Evolutionary conservation across 257 asterid species (phyloP).

Genomic region (Forsythia viridissima): DNA sequence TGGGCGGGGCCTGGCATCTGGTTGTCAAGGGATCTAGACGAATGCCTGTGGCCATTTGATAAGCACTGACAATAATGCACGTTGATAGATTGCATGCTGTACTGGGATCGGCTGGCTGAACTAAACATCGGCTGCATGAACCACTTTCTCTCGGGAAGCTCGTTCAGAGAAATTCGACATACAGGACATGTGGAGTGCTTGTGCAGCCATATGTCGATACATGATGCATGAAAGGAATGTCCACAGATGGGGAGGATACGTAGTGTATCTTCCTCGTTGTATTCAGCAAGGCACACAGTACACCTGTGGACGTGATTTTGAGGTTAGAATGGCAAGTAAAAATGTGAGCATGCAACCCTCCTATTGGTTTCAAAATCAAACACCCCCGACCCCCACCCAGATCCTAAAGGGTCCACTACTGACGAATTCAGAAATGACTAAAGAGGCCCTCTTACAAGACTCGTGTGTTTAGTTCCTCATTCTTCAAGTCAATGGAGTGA

Average conservation of each 20-base stretch:
- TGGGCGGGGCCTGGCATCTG: constrained; percentile 28
- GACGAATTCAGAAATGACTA: neutral
- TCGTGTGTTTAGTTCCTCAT: neutral
- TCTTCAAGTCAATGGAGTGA: neutral
- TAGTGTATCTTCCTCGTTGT: constrained; percentile 62
- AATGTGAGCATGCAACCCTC: neutral
- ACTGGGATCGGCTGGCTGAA: constrained; percentile 62
- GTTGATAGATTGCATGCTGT: constrained; percentile 34
- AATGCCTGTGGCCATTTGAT: constrained; percentile 31
- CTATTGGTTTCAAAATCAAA: neutral
- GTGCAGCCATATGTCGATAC: constrained; percentile 83
- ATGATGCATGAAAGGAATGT: constrained; percentile 71
- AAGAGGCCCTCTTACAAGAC: neutral
- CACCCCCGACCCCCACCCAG: neutral
- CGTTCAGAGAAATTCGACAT: constrained; percentile 77
- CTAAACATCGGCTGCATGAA: constrained; percentile 71
- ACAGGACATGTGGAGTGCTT: constrained; percentile 84
- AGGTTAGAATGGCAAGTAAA: neutral
- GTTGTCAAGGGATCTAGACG: constrained; percentile 32
- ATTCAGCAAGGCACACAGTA: constrained; percentile 72
- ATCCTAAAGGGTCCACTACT: neutral
- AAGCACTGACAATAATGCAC: constrained; percentile 39
- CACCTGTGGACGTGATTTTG: constrained; percentile 46
- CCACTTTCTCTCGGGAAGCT: constrained; percentile 54
- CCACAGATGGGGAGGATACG: constrained; percentile 74